phyloP scores from a whole-genome alignment of 257 asterid species.

The Nicotiana sylvestris region DNA sequence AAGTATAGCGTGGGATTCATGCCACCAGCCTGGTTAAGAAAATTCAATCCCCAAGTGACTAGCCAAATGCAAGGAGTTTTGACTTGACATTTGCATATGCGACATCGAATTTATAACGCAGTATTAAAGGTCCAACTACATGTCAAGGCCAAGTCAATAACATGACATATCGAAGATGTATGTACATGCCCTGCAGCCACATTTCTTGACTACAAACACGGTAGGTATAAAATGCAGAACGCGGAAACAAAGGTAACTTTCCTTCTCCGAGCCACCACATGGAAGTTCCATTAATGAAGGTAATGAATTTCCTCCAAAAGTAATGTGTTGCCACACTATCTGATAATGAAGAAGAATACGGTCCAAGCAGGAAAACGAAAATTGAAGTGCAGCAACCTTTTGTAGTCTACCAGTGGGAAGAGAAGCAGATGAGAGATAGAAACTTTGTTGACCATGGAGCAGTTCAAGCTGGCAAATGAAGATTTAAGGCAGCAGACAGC shows the following conservation, averaged over 20 bases:
- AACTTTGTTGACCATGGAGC: neutral
- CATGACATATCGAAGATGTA: neutral
- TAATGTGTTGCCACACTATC: neutral
- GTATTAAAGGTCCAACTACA: neutral
- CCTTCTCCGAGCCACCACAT: neutral
- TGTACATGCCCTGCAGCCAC: neutral
- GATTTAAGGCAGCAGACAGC: slow-evolving; percentile 9
- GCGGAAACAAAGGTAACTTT: neutral
- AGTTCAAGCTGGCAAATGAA: neutral
- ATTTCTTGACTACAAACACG: neutral
- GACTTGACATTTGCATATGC: neutral
- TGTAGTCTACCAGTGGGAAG: neutral
- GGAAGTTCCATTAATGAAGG: neutral
- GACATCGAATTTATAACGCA: neutral
- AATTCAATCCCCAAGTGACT: neutral
- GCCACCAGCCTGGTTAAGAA: neutral
- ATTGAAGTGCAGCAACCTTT: neutral
- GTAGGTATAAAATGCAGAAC: neutral
- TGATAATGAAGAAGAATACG: neutral
- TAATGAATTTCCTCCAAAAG: neutral
- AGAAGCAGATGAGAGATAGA: neutral
- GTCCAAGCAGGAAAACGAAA: neutral
- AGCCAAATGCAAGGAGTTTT: neutral
- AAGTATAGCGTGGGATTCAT: neutral
- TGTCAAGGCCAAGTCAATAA: neutral